phyloP scores from a whole-genome alignment of 169 alveolate species.

The Cryptosporidium muris region DNA sequence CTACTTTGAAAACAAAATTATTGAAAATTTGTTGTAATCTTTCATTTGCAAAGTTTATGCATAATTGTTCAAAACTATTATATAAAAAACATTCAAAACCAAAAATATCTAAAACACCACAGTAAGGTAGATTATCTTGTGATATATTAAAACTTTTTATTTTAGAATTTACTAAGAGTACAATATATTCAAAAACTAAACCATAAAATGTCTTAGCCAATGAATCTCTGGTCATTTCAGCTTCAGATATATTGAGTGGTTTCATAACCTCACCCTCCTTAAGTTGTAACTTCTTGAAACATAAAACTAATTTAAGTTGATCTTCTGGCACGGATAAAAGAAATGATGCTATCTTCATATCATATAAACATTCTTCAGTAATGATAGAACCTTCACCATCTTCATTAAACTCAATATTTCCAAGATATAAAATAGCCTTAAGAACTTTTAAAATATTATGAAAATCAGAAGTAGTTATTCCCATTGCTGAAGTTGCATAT shows the following conservation, averaged over 20 bases:
- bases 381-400: conserved; percentile 69
- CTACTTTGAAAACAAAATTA: conserved; percentile 93
- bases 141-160: neutral
- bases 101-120: conserved; percentile 95
- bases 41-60: conserved; percentile 98
- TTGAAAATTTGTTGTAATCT: conserved; percentile 90
- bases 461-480: conserved; percentile 79
- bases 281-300: conserved; percentile 74
- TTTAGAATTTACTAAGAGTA: conserved; percentile 58
- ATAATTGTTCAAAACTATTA: conserved; percentile 95
- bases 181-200: conserved; percentile 93
- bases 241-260: conserved; percentile 82
- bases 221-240: conserved; percentile 91
- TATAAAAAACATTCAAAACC: conserved; percentile 97
- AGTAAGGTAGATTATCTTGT: conserved; percentile 22
- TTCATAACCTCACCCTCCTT: conserved; percentile 78
- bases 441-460: conserved; percentile 77
- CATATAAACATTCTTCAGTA: conserved; percentile 4
- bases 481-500: conserved; percentile 78
- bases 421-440: conserved; percentile 86
- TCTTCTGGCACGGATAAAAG: conserved; percentile 77
- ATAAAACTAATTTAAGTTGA: conserved; percentile 73
- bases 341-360: conserved; percentile 73
- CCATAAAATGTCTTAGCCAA: conserved; percentile 95
- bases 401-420: conserved; percentile 85